Conservation (phyloP, 768 basidiomycete species). For the Lepiota brunneoincarnata region DNA sequence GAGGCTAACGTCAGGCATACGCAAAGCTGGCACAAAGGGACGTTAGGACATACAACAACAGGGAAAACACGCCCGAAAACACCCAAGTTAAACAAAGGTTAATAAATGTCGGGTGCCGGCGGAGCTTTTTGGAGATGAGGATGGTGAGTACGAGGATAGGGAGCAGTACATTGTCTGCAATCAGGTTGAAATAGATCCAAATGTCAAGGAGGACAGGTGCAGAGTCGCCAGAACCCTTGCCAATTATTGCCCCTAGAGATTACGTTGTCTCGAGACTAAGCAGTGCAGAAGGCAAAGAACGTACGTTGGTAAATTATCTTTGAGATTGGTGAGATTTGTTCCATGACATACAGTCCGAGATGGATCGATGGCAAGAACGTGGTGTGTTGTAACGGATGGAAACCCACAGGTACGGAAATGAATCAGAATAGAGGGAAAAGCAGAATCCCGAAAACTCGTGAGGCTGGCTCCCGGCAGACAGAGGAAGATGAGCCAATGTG, state of each 20-base stretch:
- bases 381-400: too few relatives aligned
- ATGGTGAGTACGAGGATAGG: slow-evolving; percentile 43
- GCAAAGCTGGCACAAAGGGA: background rate
- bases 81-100: slow-evolving; percentile 48
- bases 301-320: too few relatives aligned
- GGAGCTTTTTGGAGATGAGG: slow-evolving; percentile 32
- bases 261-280: background rate
- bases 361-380: too few relatives aligned
- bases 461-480: too few relatives aligned
- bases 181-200: slow-evolving; percentile 44
- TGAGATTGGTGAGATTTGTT: too few relatives aligned
- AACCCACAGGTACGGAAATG: too few relatives aligned
- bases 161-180: slow-evolving; percentile 42
- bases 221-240: background rate
- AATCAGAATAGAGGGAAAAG: too few relatives aligned
- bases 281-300: too few relatives aligned
- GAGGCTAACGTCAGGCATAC: background rate
- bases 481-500: too few relatives aligned
- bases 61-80: slow-evolving; percentile 38
- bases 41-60: slow-evolving; percentile 35
- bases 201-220: slow-evolving; percentile 29
- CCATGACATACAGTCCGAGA: too few relatives aligned
- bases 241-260: background rate
- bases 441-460: too few relatives aligned
- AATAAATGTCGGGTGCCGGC: slow-evolving; percentile 40